Evolutionary conservation across 805 yeast species (phyloP), one percentile per base, ranked within the genome.

Genomic region (Cephaloascus fragrans): DNA sequence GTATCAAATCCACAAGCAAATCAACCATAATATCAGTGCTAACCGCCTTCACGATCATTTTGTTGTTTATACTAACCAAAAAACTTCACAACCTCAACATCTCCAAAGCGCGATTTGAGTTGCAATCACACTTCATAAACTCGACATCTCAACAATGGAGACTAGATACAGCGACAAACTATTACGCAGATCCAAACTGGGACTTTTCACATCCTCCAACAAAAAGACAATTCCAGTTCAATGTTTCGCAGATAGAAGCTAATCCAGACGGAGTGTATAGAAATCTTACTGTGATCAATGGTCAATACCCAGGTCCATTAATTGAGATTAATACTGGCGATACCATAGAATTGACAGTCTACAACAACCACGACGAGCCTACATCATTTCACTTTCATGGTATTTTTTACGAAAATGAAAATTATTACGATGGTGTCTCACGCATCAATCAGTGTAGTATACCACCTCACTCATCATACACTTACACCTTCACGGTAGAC

Each of bases 271-370:
- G 33, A 9, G 33, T 31, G 8, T 41, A 31, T 20, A 56, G 74
- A 44, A 57, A 58, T 8, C 69, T 70, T 16, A 61, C 68, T 45
- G 64, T 72, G 3, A 59, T 71, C 44, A 69, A 69, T 44, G 71
- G 69, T 6, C 51, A 59, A 36, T 50, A 33, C 36, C 55, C 55
- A 3, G 53, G 49, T 15, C 55, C 55, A 14, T 36, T 47, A 18
- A 35, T 50, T 10, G 50, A 45, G 35, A 48, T 47, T 14, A 46
- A 48, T 19, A 28, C 44, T 1, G 53, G 53, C 8, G 53, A 50
- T 35, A 40, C 42, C 4, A 37, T 50, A n/a, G 40, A 35, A 18
- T 36, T 50, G 8, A 47, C 46, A 28, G 47, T 50, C 16, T 17
- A 19, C 15, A 50, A 50, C 34, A 35, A 38, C 4, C 20, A 28